These are phyloP conservation scores for Hypoxylon crocopeplum DNA, from an alignment of 495 filamentous ascomycete species.

Conservation along the genomic window DNA sequence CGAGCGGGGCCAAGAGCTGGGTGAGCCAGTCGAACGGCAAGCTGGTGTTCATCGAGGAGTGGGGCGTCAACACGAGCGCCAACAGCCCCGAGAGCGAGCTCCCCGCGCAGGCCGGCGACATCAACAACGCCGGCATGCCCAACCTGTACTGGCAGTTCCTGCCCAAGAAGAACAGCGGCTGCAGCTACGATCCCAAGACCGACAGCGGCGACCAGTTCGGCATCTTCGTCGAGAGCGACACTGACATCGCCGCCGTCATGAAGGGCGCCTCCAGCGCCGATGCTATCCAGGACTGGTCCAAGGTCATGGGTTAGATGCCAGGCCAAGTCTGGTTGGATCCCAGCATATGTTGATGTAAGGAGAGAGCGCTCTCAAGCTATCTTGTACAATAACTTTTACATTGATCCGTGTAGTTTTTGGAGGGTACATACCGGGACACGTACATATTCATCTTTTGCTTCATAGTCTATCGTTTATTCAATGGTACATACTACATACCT, in stretches of 20 bases:
- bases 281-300: conserved; percentile 30
- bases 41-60: conserved; percentile 41
- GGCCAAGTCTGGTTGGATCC: too few relatives aligned
- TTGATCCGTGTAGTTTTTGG: too few relatives aligned
- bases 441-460: too few relatives aligned
- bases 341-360: too few relatives aligned
- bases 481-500: too few relatives aligned
- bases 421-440: too few relatives aligned
- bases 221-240: conserved; percentile 28
- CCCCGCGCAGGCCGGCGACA: conserved; percentile 34
- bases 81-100: conserved; percentile 26
- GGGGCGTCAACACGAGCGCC: conserved; percentile 33
- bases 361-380: too few relatives aligned
- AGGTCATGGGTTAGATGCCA: conserved; percentile 24
- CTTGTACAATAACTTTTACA: too few relatives aligned
- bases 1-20: conserved; percentile 15
- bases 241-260: conserved; percentile 25
- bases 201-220: conserved; percentile 27
- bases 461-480: too few relatives aligned
- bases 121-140: conserved; percentile 32
- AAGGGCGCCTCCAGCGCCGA: conserved; percentile 25
- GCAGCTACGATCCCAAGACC: conserved; percentile 26
- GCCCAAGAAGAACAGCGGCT: conserved; percentile 14
- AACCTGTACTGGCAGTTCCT: conserved; percentile 40
- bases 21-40: conserved; percentile 30